Percentiles rank a stretch among this genome's conserved stretches.
These are phyloP conservation scores for Ophiobolus disseminans DNA, from an alignment of 2,329 filamentous ascomycete genomes.

Conservation along the genomic window DNA sequence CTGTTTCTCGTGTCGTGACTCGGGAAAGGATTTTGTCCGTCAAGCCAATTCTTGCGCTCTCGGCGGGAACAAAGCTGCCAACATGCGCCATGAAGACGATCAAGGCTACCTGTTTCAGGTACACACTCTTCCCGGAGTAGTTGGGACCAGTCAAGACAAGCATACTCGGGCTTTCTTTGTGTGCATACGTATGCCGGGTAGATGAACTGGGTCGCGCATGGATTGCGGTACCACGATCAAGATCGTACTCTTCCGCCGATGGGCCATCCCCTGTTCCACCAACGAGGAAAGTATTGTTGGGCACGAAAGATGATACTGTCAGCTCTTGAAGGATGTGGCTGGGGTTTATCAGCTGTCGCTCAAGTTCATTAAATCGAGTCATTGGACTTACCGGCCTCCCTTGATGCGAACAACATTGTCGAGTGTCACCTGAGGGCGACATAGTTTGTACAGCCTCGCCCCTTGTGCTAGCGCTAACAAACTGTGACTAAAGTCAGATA, in stretches of 20 bases:
- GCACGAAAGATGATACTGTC: conserved; percentile 78
- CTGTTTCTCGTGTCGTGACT: conserved; percentile 75
- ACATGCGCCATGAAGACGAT: conserved; percentile 93
- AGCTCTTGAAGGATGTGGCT: conserved; percentile 86
- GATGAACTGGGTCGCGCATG: conserved; percentile 10
- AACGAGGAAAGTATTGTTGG: conserved; percentile 77
- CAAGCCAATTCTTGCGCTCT: conserved; percentile 76
- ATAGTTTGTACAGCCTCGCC: conserved; percentile 76
- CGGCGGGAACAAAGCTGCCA: conserved; percentile 86
- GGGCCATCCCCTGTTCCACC: conserved; percentile 58
- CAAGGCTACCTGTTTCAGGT: conserved; percentile 89
- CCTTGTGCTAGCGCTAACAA: conserved; percentile 80
- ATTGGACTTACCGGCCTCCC: conserved; percentile 73
- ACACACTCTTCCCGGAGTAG: conserved; percentile 95
- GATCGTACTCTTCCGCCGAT: conserved; percentile 1
- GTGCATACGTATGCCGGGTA: conserved; percentile 6
- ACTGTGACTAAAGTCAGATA: conserved; percentile 52
- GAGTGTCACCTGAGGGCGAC: conserved; percentile 71
- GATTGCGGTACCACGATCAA: not conserved
- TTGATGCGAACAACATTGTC: conserved; percentile 76
- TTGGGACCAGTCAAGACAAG: conserved; percentile 91
- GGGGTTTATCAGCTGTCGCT: not conserved
- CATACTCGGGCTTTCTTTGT: conserved; percentile 64
- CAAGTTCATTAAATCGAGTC: not conserved
- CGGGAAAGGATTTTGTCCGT: conserved; percentile 93